Evolutionary conservation across 1,284 basidiomycete species (phyloP).

Genomic region (Anthracocystis setariae): DNA sequence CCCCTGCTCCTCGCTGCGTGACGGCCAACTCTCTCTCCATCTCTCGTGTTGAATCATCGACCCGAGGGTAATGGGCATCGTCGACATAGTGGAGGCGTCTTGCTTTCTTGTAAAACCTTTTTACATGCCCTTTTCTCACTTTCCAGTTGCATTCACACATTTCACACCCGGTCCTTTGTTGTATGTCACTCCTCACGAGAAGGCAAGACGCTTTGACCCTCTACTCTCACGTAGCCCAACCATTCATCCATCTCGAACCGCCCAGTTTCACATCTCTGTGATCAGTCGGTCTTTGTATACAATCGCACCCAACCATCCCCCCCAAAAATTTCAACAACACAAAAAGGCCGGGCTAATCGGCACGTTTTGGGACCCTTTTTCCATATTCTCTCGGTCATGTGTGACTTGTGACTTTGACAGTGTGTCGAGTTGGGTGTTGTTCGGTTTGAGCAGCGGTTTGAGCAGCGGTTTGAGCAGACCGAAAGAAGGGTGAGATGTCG

Average conservation of each 20-base stretch:
- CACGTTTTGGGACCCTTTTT: conserved; percentile 39
- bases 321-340: conserved; percentile 33
- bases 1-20: conserved; percentile 16
- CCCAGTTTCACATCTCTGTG: conserved; percentile 2
- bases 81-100: conserved; percentile 3
- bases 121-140: conserved; percentile 5
- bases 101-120: conserved; percentile 6
- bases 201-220: conserved; percentile 4
- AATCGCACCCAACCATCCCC: conserved; percentile 11
- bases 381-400: neutral
- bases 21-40: conserved; percentile 7
- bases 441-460: too few species aligned
- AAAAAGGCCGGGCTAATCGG: conserved; percentile 42
- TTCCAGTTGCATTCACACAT: conserved; percentile 7
- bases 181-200: conserved; percentile 18
- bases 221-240: neutral
- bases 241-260: conserved; percentile 13
- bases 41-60: conserved; percentile 18
- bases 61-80: neutral
- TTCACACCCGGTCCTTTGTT: conserved; percentile 39
- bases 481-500: too few species aligned
- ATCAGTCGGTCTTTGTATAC: conserved; percentile 29
- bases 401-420: neutral
- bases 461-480: too few species aligned
- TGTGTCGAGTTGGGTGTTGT: neutral